Percentiles rank a stretch among this genome's conserved stretches.
Evolutionary conservation across 371 early-diverging fungal species (phyloP).

Genomic region (Circinella minor): DNA sequence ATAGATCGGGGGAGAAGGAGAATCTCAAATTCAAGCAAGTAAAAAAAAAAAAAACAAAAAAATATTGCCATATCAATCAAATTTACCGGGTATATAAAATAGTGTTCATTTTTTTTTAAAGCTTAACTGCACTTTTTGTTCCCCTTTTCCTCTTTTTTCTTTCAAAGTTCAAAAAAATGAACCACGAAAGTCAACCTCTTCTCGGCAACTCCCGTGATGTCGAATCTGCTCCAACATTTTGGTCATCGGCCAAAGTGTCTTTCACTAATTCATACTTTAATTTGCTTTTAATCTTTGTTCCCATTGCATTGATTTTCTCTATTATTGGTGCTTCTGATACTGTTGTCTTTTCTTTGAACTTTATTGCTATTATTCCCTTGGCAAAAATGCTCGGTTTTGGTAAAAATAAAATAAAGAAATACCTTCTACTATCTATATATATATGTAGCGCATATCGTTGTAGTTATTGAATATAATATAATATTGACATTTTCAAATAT

Average conservation of each 20-base stretch:
- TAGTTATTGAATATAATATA: no score
- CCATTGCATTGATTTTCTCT: slow-evolving; percentile 71
- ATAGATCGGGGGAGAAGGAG: no score
- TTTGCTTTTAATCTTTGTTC: slow-evolving; percentile 73
- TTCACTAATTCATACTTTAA: slow-evolving; percentile 61
- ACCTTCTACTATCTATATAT: slow-evolving; percentile 16
- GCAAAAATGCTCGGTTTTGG: slow-evolving; percentile 71
- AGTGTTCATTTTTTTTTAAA: slow-evolving; percentile 16
- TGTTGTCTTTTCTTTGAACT: slow-evolving; percentile 82
- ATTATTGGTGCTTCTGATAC: slow-evolving; percentile 62
- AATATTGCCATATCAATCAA: no score
- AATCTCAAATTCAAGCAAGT: no score
- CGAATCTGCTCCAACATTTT: slow-evolving; percentile 29
- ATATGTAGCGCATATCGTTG: no score
- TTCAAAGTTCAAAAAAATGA: neutral
- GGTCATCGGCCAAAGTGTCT: slow-evolving; percentile 39
- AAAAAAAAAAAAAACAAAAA: no score
- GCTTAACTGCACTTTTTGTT: neutral
- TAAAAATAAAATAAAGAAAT: slow-evolving; percentile 21
- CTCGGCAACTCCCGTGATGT: slow-evolving; percentile 4
- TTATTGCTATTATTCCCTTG: slow-evolving; percentile 88
- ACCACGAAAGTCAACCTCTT: slow-evolving; percentile 19
- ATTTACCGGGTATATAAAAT: neutral
- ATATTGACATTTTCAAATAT: no score
- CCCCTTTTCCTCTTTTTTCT: neutral